Evolutionary conservation across 345 rosid species (phyloP), one percentile per base, ranked within the genome.

Genomic region (Anacardium occidentale): DNA sequence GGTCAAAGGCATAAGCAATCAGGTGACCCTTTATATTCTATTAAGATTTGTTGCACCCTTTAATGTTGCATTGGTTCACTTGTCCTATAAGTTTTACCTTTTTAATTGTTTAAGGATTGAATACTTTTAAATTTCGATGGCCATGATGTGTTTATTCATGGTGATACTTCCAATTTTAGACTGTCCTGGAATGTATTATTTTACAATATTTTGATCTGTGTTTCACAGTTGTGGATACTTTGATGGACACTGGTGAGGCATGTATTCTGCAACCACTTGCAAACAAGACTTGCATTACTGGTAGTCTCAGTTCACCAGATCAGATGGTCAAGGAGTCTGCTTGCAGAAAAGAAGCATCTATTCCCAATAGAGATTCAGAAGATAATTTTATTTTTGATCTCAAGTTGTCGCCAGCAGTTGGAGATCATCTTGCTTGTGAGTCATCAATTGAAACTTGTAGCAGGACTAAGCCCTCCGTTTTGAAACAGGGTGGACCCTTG

Each of bases 21-120:
- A 70, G 75, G 81, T 78, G 58, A 64, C 15, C 63, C 24, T 24
- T 37, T 24, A n/a, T 34, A 29, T 51, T 9, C 47, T 72, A 11
- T 63, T 60, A 59, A 20, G 22, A 32, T 64, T 50, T 63, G n/a
- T 25, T 12, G 10, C 37, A 13, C 13, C 10, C 48, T 44, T 25
- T 25, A n/a, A 32, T 48, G 21, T 44, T 37, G 18, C 56, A 17
- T 66, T 29, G 29, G 26, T 25, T 52, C 18, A 21, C 0, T 37
- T 26, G 1, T 53, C 29, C 20, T 64, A 11, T 25, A 44, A 52
- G 3, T 20, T 17, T 10, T 40, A 13, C 22, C 34, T 22, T 12
- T 32, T 17, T 42, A 21, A 24, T 42, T 17, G 34, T 37, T 42
- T 37, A 14, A 17, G 15, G 50, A 24, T 37, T 51, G 37, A 44